Evolutionary conservation across 176 grass and related monocot genomes (phyloP).

Genomic region (Oryza nivara): DNA sequence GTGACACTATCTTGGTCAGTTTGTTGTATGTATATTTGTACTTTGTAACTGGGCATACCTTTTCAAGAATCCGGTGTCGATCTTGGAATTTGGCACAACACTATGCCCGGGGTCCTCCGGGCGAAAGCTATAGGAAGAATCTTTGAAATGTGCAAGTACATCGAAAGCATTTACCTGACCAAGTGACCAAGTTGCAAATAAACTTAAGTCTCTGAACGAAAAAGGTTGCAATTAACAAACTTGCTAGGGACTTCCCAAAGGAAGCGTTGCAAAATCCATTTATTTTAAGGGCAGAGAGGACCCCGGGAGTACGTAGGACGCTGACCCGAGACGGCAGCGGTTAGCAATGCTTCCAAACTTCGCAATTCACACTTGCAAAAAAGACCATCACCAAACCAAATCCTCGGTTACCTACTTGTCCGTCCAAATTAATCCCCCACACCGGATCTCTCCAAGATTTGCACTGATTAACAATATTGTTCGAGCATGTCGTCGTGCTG

Average conservation of each 20-base stretch:
- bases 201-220: slow-evolving; percentile 21
- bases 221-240: slow-evolving; percentile 22
- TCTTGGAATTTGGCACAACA: slow-evolving; percentile 15
- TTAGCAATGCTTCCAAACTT: slow-evolving; percentile 52
- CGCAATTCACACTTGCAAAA: slow-evolving; percentile 36
- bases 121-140: slow-evolving; percentile 42
- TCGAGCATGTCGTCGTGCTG: background rate
- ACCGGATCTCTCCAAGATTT: slow-evolving; percentile 29
- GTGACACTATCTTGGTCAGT: background rate
- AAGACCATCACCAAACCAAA: slow-evolving; percentile 20
- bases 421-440: slow-evolving; percentile 31
- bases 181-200: slow-evolving; percentile 45
- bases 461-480: slow-evolving; percentile 35
- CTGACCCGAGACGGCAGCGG: slow-evolving; percentile 34
- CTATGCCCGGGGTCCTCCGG: slow-evolving; percentile 1
- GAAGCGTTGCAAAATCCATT: slow-evolving; percentile 11
- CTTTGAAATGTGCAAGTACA: slow-evolving; percentile 34
- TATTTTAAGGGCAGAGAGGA: slow-evolving; percentile 34
- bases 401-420: background rate
- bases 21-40: background rate
- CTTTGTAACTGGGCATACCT: background rate
- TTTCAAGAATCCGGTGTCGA: slow-evolving; percentile 11
- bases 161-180: slow-evolving; percentile 17
- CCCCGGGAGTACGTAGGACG: slow-evolving; percentile 14
- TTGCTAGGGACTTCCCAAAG: slow-evolving; percentile 2